These are phyloP conservation scores for Acanthamoeba healyi DNA, from an alignment of 208 protist genomes.

Conservation along the genomic window DNA sequence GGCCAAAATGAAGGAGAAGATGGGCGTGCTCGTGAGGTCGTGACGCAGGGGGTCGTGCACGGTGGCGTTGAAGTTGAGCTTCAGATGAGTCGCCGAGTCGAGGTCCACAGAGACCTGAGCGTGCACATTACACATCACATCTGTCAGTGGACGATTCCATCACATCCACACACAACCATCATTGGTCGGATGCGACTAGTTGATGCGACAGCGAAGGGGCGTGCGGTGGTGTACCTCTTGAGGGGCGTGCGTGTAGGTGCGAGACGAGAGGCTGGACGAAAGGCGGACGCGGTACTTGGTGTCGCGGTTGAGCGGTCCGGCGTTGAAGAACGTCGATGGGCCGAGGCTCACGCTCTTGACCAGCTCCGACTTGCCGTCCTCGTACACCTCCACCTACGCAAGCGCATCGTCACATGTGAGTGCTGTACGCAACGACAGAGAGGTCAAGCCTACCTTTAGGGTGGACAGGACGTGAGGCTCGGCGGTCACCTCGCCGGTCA, in stretches of 20 bases:
- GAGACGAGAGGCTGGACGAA: conserved; percentile 48
- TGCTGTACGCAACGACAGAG: neutral
- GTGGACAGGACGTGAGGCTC: conserved; percentile 48
- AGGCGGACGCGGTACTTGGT: conserved; percentile 35
- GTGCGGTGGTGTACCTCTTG: neutral
- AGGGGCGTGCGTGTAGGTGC: conserved; percentile 9
- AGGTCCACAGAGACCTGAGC: conserved; percentile 36
- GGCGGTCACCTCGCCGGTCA: conserved; percentile 67
- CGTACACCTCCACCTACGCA: conserved; percentile 20
- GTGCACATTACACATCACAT: too few species aligned
- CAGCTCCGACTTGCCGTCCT: conserved; percentile 27
- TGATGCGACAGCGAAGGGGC: too few species aligned
- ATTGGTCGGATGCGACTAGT: too few species aligned
- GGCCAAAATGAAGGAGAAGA: conserved; percentile 66
- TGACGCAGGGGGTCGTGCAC: neutral
- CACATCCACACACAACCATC: too few species aligned
- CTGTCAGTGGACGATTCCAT: too few species aligned
- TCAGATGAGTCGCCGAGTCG: neutral
- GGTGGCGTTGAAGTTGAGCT: conserved; percentile 61
- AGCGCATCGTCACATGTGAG: neutral
- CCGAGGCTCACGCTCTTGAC: conserved; percentile 37
- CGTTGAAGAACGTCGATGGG: conserved; percentile 53
- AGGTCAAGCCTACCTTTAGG: neutral
- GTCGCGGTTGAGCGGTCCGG: neutral
- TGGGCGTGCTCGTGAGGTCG: conserved; percentile 37